Conservation (phyloP, 345 rosid species). For the Melastoma malabathricum region DNA sequence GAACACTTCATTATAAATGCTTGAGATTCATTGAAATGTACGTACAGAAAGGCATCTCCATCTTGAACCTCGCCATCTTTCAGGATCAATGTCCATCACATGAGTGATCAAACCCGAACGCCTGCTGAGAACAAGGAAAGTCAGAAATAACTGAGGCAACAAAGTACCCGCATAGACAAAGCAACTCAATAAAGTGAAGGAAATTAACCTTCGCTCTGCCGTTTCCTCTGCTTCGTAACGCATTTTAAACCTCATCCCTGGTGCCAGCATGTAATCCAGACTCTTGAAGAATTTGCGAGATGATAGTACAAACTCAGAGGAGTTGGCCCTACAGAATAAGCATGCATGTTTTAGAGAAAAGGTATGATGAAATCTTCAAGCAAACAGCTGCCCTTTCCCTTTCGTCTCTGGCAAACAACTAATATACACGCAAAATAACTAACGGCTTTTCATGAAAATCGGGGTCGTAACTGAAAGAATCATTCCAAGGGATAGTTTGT, state of each 20-base stretch:
- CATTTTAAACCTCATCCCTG: conserved; percentile 87
- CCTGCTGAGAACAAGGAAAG: conserved; percentile 25
- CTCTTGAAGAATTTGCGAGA: conserved; percentile 63
- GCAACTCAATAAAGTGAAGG: conserved; percentile 1
- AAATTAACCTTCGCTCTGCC: conserved; percentile 65
- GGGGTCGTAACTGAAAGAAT: no score
- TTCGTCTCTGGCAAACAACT: no score
- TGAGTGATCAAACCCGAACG: conserved; percentile 68
- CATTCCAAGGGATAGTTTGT: no score
- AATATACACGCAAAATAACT: no score
- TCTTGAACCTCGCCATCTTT: conserved; percentile 87
- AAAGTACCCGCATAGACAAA: background rate
- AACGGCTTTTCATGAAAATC: no score
- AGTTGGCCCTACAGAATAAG: conserved; percentile 35
- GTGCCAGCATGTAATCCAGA: conserved; percentile 43
- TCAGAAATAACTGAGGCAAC: background rate
- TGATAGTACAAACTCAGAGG: conserved; percentile 69
- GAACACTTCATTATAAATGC: background rate
- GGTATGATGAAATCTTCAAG: background rate
- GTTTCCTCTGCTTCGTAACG: conserved; percentile 84
- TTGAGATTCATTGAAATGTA: background rate
- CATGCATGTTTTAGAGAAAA: background rate
- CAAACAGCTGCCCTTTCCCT: background rate
- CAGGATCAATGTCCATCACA: conserved; percentile 72
- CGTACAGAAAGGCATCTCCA: conserved; percentile 88